These are phyloP conservation scores for Pouteria campechiana DNA, from an alignment of 179 eudicot species.

Conservation along the genomic window DNA sequence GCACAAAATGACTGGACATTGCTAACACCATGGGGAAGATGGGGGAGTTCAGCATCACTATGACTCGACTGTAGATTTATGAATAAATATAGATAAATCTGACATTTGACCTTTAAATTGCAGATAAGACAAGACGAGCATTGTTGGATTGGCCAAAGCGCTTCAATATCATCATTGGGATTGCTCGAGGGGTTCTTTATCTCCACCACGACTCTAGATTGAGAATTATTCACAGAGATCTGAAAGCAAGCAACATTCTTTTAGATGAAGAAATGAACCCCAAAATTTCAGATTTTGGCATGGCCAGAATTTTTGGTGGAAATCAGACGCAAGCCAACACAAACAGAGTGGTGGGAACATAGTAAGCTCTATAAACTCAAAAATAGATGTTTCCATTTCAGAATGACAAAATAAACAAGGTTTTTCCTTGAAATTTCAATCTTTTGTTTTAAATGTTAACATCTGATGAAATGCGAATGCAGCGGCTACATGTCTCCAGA, in stretches of 20 bases:
- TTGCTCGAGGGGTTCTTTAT: constrained; percentile 40
- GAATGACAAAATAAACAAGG: no score
- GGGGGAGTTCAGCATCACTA: no score
- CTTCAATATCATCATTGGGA: constrained; percentile 27
- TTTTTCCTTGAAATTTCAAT: neutral
- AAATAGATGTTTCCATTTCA: neutral
- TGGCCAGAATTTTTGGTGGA: constrained; percentile 38
- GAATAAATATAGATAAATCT: neutral
- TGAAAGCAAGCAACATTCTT: constrained; percentile 40
- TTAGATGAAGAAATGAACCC: constrained; percentile 36
- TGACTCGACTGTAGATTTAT: no score
- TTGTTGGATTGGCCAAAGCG: constrained; percentile 30
- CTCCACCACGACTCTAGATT: constrained; percentile 45
- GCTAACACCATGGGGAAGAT: no score
- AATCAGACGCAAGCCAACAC: constrained; percentile 35
- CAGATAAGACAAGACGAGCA: constrained; percentile 19
- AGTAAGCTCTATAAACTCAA: constrained; percentile 13
- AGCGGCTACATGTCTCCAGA: constrained; percentile 47
- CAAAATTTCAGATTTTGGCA: constrained; percentile 48
- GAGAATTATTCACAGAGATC: constrained; percentile 38
- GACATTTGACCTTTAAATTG: neutral
- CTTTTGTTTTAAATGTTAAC: neutral
- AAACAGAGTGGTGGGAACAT: constrained; percentile 38
- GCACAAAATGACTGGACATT: no score
- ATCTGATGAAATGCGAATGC: constrained; percentile 1